A percentile compares a stretch with the other conserved stretches of the same genome.
Conservation (phyloP, 2,329 filamentous ascomycete genomes). For the Cryphonectria japonica region DNA sequence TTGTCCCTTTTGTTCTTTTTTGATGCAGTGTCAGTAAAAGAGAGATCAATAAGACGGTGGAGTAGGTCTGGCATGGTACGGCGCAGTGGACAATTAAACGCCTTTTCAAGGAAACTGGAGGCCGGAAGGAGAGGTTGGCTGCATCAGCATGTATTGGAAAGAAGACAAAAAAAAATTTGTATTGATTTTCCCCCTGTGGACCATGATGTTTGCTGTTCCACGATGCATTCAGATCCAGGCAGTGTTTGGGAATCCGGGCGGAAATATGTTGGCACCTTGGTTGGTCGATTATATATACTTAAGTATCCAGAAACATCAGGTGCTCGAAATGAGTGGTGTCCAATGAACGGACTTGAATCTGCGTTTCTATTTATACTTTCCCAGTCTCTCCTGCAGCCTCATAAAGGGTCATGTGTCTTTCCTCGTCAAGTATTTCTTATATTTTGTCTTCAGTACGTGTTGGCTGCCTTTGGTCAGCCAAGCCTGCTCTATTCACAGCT, state of each 20-base stretch:
- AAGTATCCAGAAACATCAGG: no score
- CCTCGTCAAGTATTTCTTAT: not conserved
- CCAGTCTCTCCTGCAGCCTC: not conserved
- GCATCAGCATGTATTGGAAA: not conserved
- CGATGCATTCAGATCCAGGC: not conserved
- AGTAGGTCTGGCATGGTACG: constrained; percentile 6
- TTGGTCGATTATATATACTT: not conserved
- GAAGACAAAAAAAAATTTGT: not conserved
- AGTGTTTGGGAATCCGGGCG: not conserved
- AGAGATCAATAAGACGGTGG: not conserved
- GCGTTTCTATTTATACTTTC: not conserved
- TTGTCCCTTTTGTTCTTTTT: not conserved
- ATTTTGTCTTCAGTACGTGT: not conserved
- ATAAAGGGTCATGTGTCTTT: not conserved
- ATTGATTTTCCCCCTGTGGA: not conserved
- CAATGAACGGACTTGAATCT: not conserved
- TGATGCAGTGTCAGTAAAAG: not conserved
- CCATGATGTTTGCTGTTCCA: not conserved
- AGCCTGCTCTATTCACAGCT: not conserved
- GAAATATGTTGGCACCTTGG: not conserved
- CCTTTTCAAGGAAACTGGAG: not conserved
- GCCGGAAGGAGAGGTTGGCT: not conserved
- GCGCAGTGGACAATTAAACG: not conserved
- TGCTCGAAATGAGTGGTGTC: not conserved
- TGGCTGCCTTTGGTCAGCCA: not conserved